Base-by-base conservation (phyloP, 2,329 filamentous ascomycete genomes). In the Microdochium nivale region DNA sequence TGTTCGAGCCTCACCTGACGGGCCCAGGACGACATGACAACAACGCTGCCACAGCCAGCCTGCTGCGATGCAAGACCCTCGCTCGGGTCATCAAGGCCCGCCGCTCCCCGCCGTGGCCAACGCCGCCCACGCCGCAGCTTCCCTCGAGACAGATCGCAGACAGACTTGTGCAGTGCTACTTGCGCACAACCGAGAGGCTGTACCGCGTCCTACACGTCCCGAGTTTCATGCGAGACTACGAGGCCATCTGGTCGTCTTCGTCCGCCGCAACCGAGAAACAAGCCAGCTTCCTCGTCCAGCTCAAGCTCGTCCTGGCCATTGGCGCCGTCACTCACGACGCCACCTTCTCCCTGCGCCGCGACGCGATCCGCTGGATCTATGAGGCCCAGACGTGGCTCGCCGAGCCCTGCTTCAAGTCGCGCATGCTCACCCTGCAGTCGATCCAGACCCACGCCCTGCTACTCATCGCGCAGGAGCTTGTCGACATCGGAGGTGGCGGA, bases 141-240 rank as follows among this genome's bases (percentile, higher is more conserved):
- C 72, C 74, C 0, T 33, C 61, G 1, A 63, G 65, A 10, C 61
- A 63, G 0, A 54, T 79, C 1, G 73, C 76, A 0, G 78, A 83
- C 53, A 62, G 71, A 49, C 69, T 83, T 1, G 65, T 83, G 16
- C 67, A 75, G 9, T 63, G 68, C 27, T 83, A 83, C 65, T 64
- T 86, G n/a, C 68, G 77, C 48, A 76, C 76, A 0, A 73, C 79
- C 43, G 80, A 84, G 58, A 75, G 76, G 1, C 74, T 78, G 14
- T 73, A 79, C 54, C 73, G 82, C 2, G 70, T 86, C 25, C 53
- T 86, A 10, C 77, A 86, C 59, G 61, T 79, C 1, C 80, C 81
- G 0, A 76, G 73, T 0, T 84, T 86, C 55, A 66, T 70, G 46
- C 67, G 67, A 11, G 76, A 81, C 32, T 85, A 83, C 56, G 68